Conservation (phyloP, 2,329 filamentous ascomycete genomes). For the Sarocladiaceae sp. region DNA sequence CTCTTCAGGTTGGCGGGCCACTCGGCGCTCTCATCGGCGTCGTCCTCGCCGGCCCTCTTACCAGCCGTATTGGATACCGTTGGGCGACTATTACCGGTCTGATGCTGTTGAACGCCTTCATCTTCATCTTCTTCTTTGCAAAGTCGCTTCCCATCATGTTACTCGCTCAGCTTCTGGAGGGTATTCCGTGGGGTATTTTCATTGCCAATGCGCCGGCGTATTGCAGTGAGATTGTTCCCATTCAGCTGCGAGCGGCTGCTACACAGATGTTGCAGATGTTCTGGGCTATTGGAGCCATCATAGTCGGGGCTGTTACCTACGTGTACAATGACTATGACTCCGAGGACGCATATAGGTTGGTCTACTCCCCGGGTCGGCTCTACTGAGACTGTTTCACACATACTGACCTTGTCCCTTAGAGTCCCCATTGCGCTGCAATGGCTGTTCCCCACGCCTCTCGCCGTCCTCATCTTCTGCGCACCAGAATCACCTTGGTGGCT, state of each 20-base stretch:
- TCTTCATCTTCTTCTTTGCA: conserved; percentile 51
- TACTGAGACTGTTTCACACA: conserved; percentile 58
- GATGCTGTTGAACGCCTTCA: conserved; percentile 31
- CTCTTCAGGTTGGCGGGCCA: conserved; percentile 26
- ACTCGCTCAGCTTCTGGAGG: conserved; percentile 52
- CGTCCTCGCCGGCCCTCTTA: conserved; percentile 32
- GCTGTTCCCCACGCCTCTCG: conserved; percentile 43
- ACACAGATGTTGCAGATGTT: conserved; percentile 62
- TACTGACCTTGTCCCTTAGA: no score
- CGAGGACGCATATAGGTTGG: conserved; percentile 23
- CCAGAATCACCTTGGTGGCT: conserved; percentile 53
- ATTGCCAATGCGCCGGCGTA: conserved; percentile 33
- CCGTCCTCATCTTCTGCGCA: conserved; percentile 34
- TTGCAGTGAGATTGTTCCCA: conserved; percentile 55
- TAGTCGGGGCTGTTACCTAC: conserved; percentile 52
- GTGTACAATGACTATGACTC: conserved; percentile 34
- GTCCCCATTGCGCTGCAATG: no score
- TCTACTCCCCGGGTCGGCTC: conserved; percentile 48
- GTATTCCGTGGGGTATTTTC: conserved; percentile 59
- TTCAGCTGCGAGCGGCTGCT: conserved; percentile 49
- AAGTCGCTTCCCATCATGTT: conserved; percentile 38
- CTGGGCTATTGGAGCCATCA: conserved; percentile 58
- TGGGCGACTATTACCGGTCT: conserved; percentile 32
- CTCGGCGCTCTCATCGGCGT: conserved; percentile 32
- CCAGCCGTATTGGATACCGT: conserved; percentile 31